Evolutionary conservation across 352 stramenopile genomes (phyloP).

Genomic region (Globisporangium apiculatum): DNA sequence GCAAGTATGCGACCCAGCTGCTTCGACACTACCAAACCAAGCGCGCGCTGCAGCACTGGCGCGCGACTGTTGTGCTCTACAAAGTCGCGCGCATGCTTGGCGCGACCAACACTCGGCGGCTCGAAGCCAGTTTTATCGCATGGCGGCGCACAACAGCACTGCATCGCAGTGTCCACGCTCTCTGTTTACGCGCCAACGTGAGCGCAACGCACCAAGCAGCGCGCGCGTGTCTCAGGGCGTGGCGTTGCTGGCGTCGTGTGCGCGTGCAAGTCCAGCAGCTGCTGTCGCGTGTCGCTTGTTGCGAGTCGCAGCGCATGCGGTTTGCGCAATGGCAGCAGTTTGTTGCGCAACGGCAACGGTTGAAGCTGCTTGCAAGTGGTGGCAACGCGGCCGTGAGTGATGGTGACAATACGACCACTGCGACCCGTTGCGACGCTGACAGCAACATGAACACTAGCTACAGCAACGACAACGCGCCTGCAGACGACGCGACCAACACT

Average conservation of each 20-base stretch:
- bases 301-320: slow-evolving; percentile 31
- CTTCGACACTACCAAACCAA: slow-evolving; percentile 2
- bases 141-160: slow-evolving; percentile 33
- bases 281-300: slow-evolving; percentile 25
- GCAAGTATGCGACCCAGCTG: slow-evolving; percentile 13
- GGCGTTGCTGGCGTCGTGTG: slow-evolving; percentile 24
- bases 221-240: slow-evolving; percentile 18
- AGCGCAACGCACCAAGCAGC: slow-evolving; percentile 8
- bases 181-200: slow-evolving; percentile 14
- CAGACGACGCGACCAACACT: neutral
- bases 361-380: neutral
- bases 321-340: slow-evolving; percentile 53
- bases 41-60: slow-evolving; percentile 25
- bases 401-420: neutral
- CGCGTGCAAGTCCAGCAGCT: slow-evolving; percentile 26
- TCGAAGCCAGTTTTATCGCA: slow-evolving; percentile 25
- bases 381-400: neutral
- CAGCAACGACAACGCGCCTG: neutral
- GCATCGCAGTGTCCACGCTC: slow-evolving; percentile 15
- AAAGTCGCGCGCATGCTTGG: slow-evolving; percentile 51
- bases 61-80: slow-evolving; percentile 29
- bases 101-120: slow-evolving; percentile 13
- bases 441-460: neutral
- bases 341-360: slow-evolving; percentile 11
- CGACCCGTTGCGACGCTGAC: neutral